These are phyloP conservation scores for Pseudogymnoascus sp. DNA, from an alignment of 2,329 filamentous ascomycete genomes.

Conservation along the genomic window DNA sequence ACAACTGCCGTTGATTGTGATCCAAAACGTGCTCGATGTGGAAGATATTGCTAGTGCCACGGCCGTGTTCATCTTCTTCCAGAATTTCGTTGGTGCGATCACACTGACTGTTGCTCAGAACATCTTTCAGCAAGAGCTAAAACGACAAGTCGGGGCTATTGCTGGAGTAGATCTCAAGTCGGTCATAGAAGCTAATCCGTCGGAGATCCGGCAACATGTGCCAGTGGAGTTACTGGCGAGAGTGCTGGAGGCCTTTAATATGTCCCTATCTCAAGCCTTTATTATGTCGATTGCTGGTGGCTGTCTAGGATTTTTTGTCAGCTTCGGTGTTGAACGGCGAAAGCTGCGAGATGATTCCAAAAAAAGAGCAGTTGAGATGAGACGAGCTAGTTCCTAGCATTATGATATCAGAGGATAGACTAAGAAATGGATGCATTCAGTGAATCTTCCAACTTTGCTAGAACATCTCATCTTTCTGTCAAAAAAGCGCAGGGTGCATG, in stretches of 20 bases:
- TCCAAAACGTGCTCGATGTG: slow-evolving; percentile 43
- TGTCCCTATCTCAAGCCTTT: background rate
- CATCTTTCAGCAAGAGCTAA: slow-evolving; percentile 37
- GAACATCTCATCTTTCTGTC: background rate
- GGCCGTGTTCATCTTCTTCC: slow-evolving; percentile 50
- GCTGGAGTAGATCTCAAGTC: background rate
- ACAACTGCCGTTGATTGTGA: slow-evolving; percentile 23
- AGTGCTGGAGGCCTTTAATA: background rate
- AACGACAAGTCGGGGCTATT: background rate
- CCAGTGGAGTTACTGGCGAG: background rate
- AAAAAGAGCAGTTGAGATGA: background rate
- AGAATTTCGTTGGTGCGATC: slow-evolving; percentile 56
- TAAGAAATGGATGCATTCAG: background rate
- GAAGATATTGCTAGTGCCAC: slow-evolving; percentile 44
- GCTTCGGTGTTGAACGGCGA: background rate
- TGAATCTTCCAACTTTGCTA: background rate
- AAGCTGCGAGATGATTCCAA: background rate
- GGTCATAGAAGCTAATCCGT: background rate
- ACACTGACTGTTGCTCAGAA: slow-evolving; percentile 58
- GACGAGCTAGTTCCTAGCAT: background rate
- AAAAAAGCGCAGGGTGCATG: background rate
- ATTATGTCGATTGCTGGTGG: background rate
- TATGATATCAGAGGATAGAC: background rate
- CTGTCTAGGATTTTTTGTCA: background rate
- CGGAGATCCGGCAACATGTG: background rate